A percentile compares a stretch with the other conserved stretches of the same genome.
Conservation (phyloP, 179 eudicot genomes). For the Pouteria campechiana region DNA sequence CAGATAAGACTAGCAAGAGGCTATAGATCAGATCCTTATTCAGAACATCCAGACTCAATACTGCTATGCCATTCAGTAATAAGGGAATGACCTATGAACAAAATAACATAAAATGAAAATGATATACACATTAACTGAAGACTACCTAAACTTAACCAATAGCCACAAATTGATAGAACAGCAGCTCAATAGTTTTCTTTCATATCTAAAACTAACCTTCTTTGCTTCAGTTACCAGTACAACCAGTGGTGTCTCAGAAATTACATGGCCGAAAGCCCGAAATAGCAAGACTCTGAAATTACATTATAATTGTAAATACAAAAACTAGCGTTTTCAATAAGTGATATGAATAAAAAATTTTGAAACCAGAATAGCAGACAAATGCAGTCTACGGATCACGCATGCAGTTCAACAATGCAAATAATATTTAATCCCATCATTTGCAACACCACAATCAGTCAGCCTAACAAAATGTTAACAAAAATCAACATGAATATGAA, state of each 20-base stretch:
- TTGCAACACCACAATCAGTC: no score
- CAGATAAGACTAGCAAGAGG: slow-evolving; percentile 74
- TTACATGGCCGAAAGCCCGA: slow-evolving; percentile 65
- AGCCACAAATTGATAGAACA: not conserved
- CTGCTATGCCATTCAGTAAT: slow-evolving; percentile 45
- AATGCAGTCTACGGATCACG: no score
- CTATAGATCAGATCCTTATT: slow-evolving; percentile 56
- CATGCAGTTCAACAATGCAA: not conserved
- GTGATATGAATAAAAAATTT: not conserved
- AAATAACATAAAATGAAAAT: no score
- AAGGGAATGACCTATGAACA: slow-evolving; percentile 64
- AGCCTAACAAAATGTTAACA: no score
- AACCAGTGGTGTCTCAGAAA: slow-evolving; percentile 51
- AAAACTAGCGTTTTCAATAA: not conserved
- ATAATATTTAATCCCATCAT: not conserved
- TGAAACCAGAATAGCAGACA: no score
- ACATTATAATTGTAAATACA: slow-evolving; percentile 1
- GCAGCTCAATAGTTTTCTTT: not conserved
- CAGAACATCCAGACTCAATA: slow-evolving; percentile 44
- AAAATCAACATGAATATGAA: no score
- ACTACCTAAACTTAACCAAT: not conserved
- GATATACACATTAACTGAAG: not conserved
- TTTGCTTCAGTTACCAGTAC: slow-evolving; percentile 66
- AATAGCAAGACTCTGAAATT: slow-evolving; percentile 61
- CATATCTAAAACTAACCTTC: slow-evolving; percentile 37